Percentiles rank a stretch among this genome's conserved stretches.
These are phyloP conservation scores for Entrophospora sp. DNA, from an alignment of 192 early-diverging fungal genomes.

Conservation along the genomic window DNA sequence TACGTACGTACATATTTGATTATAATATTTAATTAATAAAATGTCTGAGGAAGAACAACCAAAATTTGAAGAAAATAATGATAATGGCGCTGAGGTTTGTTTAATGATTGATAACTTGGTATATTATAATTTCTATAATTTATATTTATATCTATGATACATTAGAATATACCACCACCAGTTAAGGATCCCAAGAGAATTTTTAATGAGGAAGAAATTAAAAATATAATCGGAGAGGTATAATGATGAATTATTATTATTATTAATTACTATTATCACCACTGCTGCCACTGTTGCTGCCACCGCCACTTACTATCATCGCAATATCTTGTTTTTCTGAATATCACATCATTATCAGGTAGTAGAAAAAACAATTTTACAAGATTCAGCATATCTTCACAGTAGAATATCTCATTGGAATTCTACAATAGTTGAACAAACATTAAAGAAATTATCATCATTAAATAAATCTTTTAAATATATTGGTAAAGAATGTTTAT, in stretches of 20 bases:
- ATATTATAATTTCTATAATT: no score
- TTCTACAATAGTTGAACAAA: conserved; percentile 56
- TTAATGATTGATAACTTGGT: no score
- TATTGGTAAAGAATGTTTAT: conserved; percentile 44
- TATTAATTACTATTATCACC: neutral
- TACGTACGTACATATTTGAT: no score
- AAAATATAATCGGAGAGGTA: conserved; percentile 57
- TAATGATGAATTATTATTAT: neutral
- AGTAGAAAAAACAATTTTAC: conserved; percentile 49
- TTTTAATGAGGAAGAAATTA: conserved; percentile 56
- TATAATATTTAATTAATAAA: no score
- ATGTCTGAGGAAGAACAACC: no score
- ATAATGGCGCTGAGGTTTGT: no score
- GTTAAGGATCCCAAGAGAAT: conserved; percentile 39
- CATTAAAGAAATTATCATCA: conserved; percentile 53
- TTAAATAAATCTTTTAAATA: conserved; percentile 74
- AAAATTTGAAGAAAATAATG: no score
- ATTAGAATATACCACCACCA: no score
- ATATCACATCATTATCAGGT: conserved; percentile 29
- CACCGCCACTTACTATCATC: no score
- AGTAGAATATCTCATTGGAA: conserved; percentile 72
- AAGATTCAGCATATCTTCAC: conserved; percentile 64
- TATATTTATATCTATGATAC: no score
- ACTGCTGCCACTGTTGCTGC: no score
- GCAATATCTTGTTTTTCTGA: conserved; percentile 5